phyloP scores from a whole-genome alignment of 2,329 filamentous ascomycete species.

The Macrophomina tecta region DNA sequence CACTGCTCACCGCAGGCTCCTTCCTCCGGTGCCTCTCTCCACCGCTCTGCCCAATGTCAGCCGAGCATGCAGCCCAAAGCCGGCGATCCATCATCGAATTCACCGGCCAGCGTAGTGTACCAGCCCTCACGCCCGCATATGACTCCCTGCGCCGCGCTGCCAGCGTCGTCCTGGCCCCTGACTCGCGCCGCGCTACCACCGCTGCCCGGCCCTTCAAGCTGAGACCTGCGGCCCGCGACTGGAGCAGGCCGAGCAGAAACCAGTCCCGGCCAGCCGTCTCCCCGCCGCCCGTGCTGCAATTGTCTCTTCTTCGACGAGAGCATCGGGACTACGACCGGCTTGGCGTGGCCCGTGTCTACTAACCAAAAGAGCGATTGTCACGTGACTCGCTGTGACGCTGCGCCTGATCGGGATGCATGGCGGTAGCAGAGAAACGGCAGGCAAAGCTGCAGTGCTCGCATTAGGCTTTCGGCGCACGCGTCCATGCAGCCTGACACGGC shows the following conservation, averaged over 20 bases:
- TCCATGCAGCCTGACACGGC: slow-evolving; percentile 8
- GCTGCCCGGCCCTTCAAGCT: not conserved
- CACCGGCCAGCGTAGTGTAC: not conserved
- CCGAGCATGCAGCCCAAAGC: slow-evolving; percentile 6
- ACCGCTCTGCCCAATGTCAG: slow-evolving; percentile 21
- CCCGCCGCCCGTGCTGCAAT: not conserved
- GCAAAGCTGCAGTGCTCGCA: not conserved
- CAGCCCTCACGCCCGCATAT: not conserved
- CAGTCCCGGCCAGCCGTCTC: slow-evolving; percentile 1
- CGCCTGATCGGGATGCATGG: slow-evolving; percentile 12
- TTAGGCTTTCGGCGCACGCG: slow-evolving; percentile 12
- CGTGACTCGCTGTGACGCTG: not conserved
- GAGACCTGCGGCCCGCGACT: not conserved
- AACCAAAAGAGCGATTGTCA: not conserved
- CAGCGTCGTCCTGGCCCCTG: not conserved
- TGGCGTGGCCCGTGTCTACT: not conserved
- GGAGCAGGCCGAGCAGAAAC: not conserved
- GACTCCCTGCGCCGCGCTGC: not conserved
- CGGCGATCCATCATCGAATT: slow-evolving; percentile 19
- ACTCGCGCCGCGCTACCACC: slow-evolving; percentile 12
- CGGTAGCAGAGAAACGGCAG: not conserved
- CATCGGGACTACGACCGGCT: too few relatives aligned
- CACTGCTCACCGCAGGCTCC: not conserved
- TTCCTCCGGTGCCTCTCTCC: not conserved
- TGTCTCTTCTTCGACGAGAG: not conserved